Conservation (phyloP, 139 green algal species). For the Coccomyxa sp. region DNA sequence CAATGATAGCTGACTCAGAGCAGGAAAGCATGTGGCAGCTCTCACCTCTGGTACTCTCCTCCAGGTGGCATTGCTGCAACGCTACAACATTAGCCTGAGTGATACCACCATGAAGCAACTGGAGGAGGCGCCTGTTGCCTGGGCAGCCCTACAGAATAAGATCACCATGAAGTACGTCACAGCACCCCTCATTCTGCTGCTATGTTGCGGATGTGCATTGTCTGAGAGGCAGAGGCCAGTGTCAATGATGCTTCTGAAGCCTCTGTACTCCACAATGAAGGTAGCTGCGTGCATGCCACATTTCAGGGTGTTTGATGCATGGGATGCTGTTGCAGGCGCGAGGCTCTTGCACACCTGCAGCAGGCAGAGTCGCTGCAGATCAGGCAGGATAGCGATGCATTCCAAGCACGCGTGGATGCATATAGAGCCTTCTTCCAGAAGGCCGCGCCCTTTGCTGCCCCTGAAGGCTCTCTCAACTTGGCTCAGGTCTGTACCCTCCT, state of each 20-base stretch:
- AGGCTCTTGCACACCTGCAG: constrained; percentile 68
- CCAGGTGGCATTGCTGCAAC: constrained; percentile 53
- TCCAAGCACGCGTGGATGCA: constrained; percentile 67
- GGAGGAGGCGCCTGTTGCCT: constrained; percentile 55
- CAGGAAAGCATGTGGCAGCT: not conserved
- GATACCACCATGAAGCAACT: constrained; percentile 52
- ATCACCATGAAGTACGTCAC: no score
- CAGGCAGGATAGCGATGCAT: constrained; percentile 72
- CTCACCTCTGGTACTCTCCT: not conserved
- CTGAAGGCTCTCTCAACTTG: no score
- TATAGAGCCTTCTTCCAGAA: constrained; percentile 81
- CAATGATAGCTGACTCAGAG: not conserved
- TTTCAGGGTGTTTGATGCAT: no score
- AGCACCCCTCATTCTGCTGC: no score
- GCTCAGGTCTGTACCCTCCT: no score
- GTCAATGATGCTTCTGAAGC: no score
- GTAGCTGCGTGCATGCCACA: no score
- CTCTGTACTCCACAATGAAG: no score
- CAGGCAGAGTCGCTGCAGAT: constrained; percentile 77
- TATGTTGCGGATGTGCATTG: no score
- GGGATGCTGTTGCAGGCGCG: no score
- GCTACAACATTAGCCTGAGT: constrained; percentile 59
- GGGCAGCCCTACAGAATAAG: constrained; percentile 78
- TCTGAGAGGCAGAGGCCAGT: no score
- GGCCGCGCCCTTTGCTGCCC: constrained; percentile 61